Conservation (phyloP, 1,284 basidiomycete genomes). For the Meripilus lineatus region DNA sequence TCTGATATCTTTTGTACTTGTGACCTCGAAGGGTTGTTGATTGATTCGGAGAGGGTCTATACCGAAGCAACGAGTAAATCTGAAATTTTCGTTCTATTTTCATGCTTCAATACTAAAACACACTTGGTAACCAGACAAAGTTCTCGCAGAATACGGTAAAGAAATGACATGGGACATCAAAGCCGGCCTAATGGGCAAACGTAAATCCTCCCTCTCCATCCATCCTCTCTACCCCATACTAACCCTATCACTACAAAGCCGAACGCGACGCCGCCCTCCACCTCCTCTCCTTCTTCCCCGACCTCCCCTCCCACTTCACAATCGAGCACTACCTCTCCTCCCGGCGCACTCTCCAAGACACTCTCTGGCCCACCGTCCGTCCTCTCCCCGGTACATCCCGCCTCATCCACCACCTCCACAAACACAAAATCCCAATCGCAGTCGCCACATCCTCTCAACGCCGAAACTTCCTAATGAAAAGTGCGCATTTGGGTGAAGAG, state of each 20-base stretch:
- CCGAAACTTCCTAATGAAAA: slow-evolving; percentile 63
- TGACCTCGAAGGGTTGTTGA: slow-evolving; percentile 47
- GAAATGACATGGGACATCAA: slow-evolving; percentile 84
- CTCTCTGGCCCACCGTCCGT: slow-evolving; percentile 58
- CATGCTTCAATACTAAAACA: neutral
- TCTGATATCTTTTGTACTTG: neutral
- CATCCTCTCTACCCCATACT: neutral
- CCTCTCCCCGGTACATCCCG: slow-evolving; percentile 65
- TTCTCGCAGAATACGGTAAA: slow-evolving; percentile 66
- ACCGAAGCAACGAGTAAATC: slow-evolving; percentile 66
- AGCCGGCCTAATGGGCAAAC: slow-evolving; percentile 78
- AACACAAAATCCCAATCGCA: slow-evolving; percentile 65
- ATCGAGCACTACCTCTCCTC: slow-evolving; percentile 53
- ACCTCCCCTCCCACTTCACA: slow-evolving; percentile 47
- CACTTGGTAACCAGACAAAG: slow-evolving; percentile 43
- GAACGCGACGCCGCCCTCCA: slow-evolving; percentile 58
- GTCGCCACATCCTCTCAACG: slow-evolving; percentile 71
- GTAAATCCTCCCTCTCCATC: too few species aligned
- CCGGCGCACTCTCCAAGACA: slow-evolving; percentile 55
- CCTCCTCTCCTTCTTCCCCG: slow-evolving; percentile 72
- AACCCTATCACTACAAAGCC: slow-evolving; percentile 38
- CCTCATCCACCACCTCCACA: slow-evolving; percentile 61
- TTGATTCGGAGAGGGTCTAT: slow-evolving; percentile 71
- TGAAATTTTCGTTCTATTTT: neutral
- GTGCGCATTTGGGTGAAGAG: slow-evolving; percentile 44